A percentile compares a stretch with the other conserved stretches of the same genome.
Conservation (phyloP, 768 basidiomycete genomes). For the Amanita phalloides region DNA sequence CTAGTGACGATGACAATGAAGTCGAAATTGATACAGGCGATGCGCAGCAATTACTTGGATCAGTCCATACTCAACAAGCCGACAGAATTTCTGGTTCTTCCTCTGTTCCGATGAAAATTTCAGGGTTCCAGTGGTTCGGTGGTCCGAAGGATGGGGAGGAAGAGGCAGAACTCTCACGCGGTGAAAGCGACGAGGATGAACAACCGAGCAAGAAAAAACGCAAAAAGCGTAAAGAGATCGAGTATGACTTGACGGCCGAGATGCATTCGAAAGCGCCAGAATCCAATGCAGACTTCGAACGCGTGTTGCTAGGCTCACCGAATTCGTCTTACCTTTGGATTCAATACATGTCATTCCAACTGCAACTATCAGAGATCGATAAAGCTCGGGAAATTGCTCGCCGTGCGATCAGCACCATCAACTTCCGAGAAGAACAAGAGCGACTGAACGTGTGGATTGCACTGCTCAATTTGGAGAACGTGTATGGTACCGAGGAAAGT, state of each 20-base stretch:
- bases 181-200: constrained; percentile 36
- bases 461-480: constrained; percentile 86
- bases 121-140: constrained; percentile 66
- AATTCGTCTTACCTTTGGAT: constrained; percentile 98
- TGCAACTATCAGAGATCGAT: constrained; percentile 93
- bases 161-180: constrained; percentile 26
- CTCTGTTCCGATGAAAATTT: constrained; percentile 36
- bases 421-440: constrained; percentile 93
- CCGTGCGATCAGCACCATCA: constrained; percentile 79
- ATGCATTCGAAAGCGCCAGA: constrained; percentile 81
- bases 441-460: constrained; percentile 98
- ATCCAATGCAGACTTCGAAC: constrained; percentile 92
- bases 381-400: constrained; percentile 85
- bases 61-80: constrained; percentile 7
- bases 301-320: constrained; percentile 84
- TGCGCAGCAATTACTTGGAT: constrained; percentile 7
- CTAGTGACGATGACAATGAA: constrained; percentile 3
- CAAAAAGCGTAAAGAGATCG: constrained; percentile 59
- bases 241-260: constrained; percentile 77
- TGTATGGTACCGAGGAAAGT: constrained; percentile 78
- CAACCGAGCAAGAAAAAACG: constrained; percentile 50
- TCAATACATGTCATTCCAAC: constrained; percentile 98
- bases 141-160: constrained; percentile 27
- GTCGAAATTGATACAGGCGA: neutral
- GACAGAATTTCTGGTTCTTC: constrained; percentile 15